Conservation (phyloP, 2,329 filamentous ascomycete genomes). For the Atkinsonella texensis region DNA sequence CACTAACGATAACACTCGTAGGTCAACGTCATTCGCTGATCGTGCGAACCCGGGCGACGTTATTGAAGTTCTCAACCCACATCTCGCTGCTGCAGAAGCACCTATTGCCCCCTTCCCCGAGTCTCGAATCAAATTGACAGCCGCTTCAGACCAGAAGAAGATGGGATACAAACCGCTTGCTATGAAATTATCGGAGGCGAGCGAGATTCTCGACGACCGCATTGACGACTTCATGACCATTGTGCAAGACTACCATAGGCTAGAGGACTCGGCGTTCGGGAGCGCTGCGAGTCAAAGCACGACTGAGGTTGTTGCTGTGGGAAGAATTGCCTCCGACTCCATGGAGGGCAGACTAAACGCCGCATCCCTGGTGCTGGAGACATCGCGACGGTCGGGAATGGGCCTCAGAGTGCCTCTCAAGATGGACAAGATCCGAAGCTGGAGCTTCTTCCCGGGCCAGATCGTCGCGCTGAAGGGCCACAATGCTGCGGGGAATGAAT, state of each 20-base stretch:
- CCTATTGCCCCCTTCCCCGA: slow-evolving; percentile 63
- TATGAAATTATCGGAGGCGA: slow-evolving; percentile 88
- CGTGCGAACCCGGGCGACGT: slow-evolving; percentile 70
- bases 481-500: slow-evolving; percentile 76
- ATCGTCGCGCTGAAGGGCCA: slow-evolving; percentile 79
- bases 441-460: slow-evolving; percentile 88
- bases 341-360: slow-evolving; percentile 77
- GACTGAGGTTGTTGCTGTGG: slow-evolving; percentile 77
- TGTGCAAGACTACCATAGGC: slow-evolving; percentile 59
- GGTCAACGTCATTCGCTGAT: slow-evolving; percentile 48
- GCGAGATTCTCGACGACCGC: slow-evolving; percentile 85
- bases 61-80: slow-evolving; percentile 70
- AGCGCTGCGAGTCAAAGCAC: slow-evolving; percentile 79
- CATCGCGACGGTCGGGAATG: slow-evolving; percentile 70
- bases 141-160: slow-evolving; percentile 81
- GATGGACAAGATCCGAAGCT: slow-evolving; percentile 53
- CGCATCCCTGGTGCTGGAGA: slow-evolving; percentile 78
- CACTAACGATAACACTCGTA: slow-evolving; percentile 3
- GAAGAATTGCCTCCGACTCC: slow-evolving; percentile 80
- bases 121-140: slow-evolving; percentile 70
- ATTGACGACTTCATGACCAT: slow-evolving; percentile 81
- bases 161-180: slow-evolving; percentile 84
- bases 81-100: slow-evolving; percentile 54
- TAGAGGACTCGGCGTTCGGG: slow-evolving; percentile 74
- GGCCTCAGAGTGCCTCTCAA: slow-evolving; percentile 73